Evolutionary conservation across 495 filamentous ascomycete species (phyloP).

Genomic region (Apiosordaria backusii): DNA sequence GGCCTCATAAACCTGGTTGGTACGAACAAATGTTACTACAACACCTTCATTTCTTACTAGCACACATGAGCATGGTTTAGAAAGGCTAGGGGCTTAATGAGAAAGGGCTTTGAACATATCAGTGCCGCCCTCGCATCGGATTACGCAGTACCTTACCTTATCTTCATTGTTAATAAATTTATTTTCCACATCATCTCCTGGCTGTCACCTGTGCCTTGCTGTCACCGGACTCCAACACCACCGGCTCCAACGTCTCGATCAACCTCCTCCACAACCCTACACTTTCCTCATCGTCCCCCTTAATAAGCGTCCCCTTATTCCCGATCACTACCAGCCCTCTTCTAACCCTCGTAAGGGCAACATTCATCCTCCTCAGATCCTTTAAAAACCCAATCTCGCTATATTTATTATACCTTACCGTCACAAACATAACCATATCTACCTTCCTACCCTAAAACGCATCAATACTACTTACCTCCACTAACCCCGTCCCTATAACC

Average conservation of each 20-base stretch:
- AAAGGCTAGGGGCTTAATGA: no score
- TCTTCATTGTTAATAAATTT: no score
- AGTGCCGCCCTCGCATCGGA: no score
- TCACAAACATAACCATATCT: slow-evolving; percentile 50
- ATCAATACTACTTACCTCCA: slow-evolving; percentile 47
- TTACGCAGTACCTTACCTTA: no score
- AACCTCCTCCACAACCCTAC: neutral
- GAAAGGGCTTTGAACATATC: no score
- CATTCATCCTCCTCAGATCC: slow-evolving; percentile 49
- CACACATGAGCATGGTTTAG: no score
- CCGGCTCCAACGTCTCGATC: neutral
- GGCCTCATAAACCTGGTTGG: no score
- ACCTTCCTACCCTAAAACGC: slow-evolving; percentile 52
- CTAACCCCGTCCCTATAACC: slow-evolving; percentile 7
- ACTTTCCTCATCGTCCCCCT: slow-evolving; percentile 4
- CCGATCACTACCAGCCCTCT: slow-evolving; percentile 47
- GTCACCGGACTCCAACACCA: neutral
- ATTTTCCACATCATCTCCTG: no score
- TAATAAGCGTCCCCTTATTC: neutral
- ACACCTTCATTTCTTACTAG: no score
- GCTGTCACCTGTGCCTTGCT: no score
- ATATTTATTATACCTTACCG: slow-evolving; percentile 46
- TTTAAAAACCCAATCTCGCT: slow-evolving; percentile 50
- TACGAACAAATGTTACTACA: no score
- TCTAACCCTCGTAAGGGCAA: slow-evolving; percentile 48